Base-by-base conservation (phyloP, 768 basidiomycete genomes). In the Grammothele lineata region DNA sequence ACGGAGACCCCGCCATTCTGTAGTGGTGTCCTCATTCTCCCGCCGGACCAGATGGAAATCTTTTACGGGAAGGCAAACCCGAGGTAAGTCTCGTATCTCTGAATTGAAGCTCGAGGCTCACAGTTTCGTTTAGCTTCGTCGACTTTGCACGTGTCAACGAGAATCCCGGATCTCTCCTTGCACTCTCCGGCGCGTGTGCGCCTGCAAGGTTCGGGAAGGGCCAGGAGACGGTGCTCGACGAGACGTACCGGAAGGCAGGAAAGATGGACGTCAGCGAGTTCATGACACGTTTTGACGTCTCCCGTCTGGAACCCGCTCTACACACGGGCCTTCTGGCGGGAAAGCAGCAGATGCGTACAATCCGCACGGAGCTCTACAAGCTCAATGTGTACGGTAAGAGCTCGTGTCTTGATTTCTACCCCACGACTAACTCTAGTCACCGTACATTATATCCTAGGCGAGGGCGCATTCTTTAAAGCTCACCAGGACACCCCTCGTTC, bases 401-500 rank as follows among this genome's bases (percentile, higher is more conserved):
- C 17, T n/a, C 14, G 17, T 18, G 4, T 18, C 19, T 21, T 17
- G 17, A 17, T 17, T 5, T 17, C 5, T 19, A 17, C 14, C 27
- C 27, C 27, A 14, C 27, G 27, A 0, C 33, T 21, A 33, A 30
- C 37, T 5, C 19, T 4, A 18, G n/a, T 15, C 26, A 4, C 3
- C 3, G 12, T 5, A 32, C 40, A n/a, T n/a, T n/a, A n/a, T n/a
- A n/a, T n/a, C n/a, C n/a, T n/a, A 74, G 73, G 65, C 1, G 55
- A 66, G 37, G 75, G 64, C 9, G 68, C 68, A 0, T 77, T 75
- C 55, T 79, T 78, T 66, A 76, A 75, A 52, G 33, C 71, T 1
- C 77, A 77, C 51, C 65, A 70, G 34, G 78, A 78, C 47, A 76
- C 76, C 0, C 75, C 73, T 5, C 69, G 70, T 7, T 55, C 61